Evolutionary conservation across 2,329 filamentous ascomycete genomes (phyloP), one percentile per base, ranked within the genome.

Genomic region (Akanthomyces uredinophilus): DNA sequence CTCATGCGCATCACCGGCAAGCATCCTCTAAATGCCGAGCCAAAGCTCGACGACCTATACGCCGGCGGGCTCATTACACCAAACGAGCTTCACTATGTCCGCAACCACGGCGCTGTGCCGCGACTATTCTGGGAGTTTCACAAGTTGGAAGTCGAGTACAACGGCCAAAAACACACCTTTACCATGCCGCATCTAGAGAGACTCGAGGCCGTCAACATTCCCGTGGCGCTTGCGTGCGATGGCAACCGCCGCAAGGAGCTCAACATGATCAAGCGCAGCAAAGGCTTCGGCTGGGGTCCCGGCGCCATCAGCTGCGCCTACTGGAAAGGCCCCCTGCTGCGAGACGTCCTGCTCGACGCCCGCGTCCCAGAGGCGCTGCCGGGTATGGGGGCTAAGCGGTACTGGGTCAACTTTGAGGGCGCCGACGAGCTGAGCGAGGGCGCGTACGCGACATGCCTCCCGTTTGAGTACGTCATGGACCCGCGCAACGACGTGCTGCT

Each of bases 21-120:
- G 50, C 81, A 83, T 67, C 81, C 81, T 0, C 64, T 84, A 61
- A 84, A 84, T 61, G 78, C 75, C 3, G 81, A 84, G 66, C 69
- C 79, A 0, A 64, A 74, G 0, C 71, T 83, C 1, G 69, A 69
- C 1, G 67, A 68, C 14, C 73, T 84, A 0, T 79, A 76, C 59
- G 72, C 79, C 0, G 77, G 75, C 5, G 81, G 81, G 0, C 68
- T 83, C 1, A 79, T 82, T 63, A 83, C 81, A 0, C 80, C 80
- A 0, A 81, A 80, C 56, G 72, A 77, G 60, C 64, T 83, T 1
- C 79, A 83, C 66, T 83, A 82, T 63, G 79, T 83, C 14, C 74
- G 81, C 3, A 84, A 81, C 57, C 81, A 84, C 62, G 80, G 80
- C n/a, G 69, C 78, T 4, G 81, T 84, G 1, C 82, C 81, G 0